Conservation (phyloP, 2,329 filamentous ascomycete species). For the Bipolaris sorokiniana region DNA sequence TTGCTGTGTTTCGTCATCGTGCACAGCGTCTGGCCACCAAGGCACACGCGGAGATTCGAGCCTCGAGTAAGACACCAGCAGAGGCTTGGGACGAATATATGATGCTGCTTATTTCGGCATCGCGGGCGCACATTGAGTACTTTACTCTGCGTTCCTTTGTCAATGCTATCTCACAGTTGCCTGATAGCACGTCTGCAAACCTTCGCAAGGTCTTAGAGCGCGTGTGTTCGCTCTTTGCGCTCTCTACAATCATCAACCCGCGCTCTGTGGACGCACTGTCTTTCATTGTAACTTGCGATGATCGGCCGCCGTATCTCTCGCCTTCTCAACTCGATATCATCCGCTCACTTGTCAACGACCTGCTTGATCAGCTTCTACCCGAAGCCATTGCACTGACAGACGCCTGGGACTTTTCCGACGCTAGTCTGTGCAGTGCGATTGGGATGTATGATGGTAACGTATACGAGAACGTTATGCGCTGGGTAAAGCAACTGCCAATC, state of each 20-base stretch:
- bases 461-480: conserved; percentile 55
- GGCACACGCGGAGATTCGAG: conserved; percentile 8
- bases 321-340: conserved; percentile 47
- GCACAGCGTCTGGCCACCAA: conserved; percentile 22
- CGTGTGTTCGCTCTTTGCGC: conserved; percentile 54
- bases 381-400: conserved; percentile 58
- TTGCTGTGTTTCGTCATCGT: conserved; percentile 32
- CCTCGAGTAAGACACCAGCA: conserved; percentile 9
- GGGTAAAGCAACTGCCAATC: conserved; percentile 37
- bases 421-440: conserved; percentile 57
- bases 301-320: not conserved
- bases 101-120: conserved; percentile 34
- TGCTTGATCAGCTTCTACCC: conserved; percentile 55
- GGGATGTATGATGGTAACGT: conserved; percentile 58
- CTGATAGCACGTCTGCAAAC: conserved; percentile 15
- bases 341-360: conserved; percentile 28
- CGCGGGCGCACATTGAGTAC: conserved; percentile 36
- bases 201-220: conserved; percentile 19
- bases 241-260: conserved; percentile 50
- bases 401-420: conserved; percentile 59
- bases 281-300: conserved; percentile 28
- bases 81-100: conserved; percentile 39
- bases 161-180: not conserved
- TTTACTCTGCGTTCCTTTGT: conserved; percentile 31
- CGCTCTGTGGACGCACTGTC: conserved; percentile 31